Evolutionary conservation across 139 green algal genomes (phyloP), one percentile per base, ranked within the genome.

Genomic region (Chlorella sp.): DNA sequence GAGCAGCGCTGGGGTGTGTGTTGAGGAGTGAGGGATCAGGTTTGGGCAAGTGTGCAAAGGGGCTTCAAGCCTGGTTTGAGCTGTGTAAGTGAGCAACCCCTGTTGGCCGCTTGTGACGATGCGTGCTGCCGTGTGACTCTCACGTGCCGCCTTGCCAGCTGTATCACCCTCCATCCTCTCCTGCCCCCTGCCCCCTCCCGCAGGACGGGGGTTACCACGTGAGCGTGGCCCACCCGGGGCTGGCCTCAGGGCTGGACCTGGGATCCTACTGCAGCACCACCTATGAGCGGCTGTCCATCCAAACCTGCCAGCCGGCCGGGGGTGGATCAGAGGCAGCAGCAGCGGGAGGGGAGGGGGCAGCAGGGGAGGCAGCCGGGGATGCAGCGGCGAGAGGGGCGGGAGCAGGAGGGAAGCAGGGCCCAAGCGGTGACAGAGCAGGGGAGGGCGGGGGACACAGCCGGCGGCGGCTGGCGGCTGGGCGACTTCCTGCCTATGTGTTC

Each of bases 161-260:
- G n/a, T n/a, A n/a, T n/a, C n/a, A n/a, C n/a, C n/a, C n/a, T n/a
- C n/a, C n/a, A n/a, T n/a, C n/a, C 15, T 21, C 2, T 18, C 34
- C 77, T 30, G 36, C 5, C 19, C 48, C 48, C 48, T n/a, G n/a
- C 48, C 48, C 5, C 48, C 48, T 57, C 24, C 4, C 69, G 69
- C 89, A 94, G 92, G 94, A 96, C 68, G 93, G 93, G 2, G 93
- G 94, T 3, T 96, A 95, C 68, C 94, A 96, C 82, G 93, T 96
- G 78, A 86, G 89, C 1, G 89, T 94, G 71, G 94, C 93, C 28
- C 94, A 96, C 80, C 77, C 83, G 2, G 88, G 77, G 32, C 91
- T 96, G 64, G 91, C 91, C 9, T 73, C 73, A 3, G 86, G 84
- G 18, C 88, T 96, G 39, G 87, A 95, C 39, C 76, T 96, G 66